Evolutionary conservation across 176 grass and related monocot genomes (phyloP), one percentile per base, ranked within the genome.

Genomic region (bread wheat (Triticum aestivum)): DNA sequence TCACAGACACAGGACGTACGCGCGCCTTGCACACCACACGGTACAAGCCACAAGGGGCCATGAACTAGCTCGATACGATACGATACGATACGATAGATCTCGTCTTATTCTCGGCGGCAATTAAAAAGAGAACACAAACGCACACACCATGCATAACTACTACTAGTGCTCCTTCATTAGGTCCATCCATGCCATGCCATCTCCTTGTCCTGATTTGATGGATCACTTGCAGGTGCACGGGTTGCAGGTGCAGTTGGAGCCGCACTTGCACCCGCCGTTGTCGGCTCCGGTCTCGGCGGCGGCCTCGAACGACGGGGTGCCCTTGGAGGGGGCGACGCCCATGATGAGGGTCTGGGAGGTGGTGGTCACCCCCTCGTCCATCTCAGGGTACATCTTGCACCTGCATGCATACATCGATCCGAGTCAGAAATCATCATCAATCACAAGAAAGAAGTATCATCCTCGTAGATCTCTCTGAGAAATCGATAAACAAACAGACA

Each of bases 181-280:
- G 8, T 66, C 63, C 63, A 2, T 47, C 33, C 4, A 21, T 38
- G 32, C 33, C 4, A 37, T 38, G 32, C 0, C 66, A 12, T 61
- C 81, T 84, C 65, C 66, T 75, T 56, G 30, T 0, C 7, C 1
- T 4, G 6, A 3, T 3, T 11, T 4, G 37, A 5, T 8, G 23
- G 59, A 72, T 98, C 93, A 95, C 72, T 95, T 95, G 88, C 83
- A 79, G 56, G 33, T 79, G 21, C 77, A 79, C 51, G 95, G 95
- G 74, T 95, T 47, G 86, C 95, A 98, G 61, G 8, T 87, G 89
- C 95, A 97, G 74, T 44, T 89, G 38, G 30, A 0, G 44, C 79
- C 82, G 75, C 95, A 98, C 87, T 89, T 90, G 93, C 95, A 98
- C 0, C 91, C 93, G 12, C 39, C 89, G 78, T 92, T 82, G 80